Evolutionary conservation across 805 yeast genomes (phyloP), one percentile per base, ranked within the genome.

Genomic region (Vanderwaltozyma verrucispora): DNA sequence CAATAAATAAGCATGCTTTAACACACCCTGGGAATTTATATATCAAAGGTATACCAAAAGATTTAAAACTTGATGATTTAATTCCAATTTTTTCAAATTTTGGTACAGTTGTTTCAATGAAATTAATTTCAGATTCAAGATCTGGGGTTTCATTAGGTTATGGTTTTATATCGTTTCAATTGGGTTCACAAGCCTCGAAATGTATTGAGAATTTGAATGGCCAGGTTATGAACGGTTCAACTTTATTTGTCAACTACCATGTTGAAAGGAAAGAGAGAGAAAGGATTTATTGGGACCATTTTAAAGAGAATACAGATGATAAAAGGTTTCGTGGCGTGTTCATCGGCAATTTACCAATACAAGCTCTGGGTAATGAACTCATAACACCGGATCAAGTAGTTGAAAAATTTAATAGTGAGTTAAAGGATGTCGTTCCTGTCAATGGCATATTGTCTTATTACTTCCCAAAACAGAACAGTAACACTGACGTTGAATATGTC

Each of bases 111-210:
- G 42, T 63, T 9, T 62, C 72, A 4, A 63, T 74, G 42, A 73
- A 73, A 43, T 59, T 74, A 13, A 68, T 73, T 7, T 54, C 59
- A 37, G 71, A 68, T 32, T 53, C 53, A 32, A 67, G 66, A 8
- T 51, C 56, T 17, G 62, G 69, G 21, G 64, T 62, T 45, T 46
- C 57, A 1, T 42, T 53, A 8, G 74, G 77, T 18, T 75, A 69
- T 53, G 92, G 89, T 8, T 82, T 82, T 58, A 71, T 83, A 14
- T 79, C 81, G 43, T 82, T 69, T 51, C 63, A 69, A 35, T 60
- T 65, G 39, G 71, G 74, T 33, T 67, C 65, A 10, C 72, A 74
- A 62, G 87, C 94, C 2, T 65, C 76, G 31, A 55, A 59, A 17
- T 86, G 89, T 28, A 77, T 81, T 28, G 60, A 68, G 16, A 58